Percentiles rank a stretch among this genome's conserved stretches.
phyloP scores from a whole-genome alignment of 2,329 filamentous ascomycete species.

The Hirsutella rhossiliensis region DNA sequence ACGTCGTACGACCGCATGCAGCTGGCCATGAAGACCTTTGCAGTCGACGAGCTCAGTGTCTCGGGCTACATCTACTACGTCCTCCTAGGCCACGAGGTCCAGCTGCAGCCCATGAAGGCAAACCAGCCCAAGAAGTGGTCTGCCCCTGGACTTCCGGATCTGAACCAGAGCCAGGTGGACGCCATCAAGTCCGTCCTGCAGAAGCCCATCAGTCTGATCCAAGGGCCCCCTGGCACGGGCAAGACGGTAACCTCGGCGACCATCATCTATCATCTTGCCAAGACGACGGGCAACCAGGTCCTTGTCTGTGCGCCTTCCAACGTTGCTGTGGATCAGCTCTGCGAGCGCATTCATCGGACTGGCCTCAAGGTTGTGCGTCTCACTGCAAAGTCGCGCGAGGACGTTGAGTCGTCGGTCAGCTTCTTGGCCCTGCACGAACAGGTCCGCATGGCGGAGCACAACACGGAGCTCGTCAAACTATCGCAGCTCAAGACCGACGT shows the following conservation, averaged over 20 bases:
- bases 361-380: conserved; percentile 93
- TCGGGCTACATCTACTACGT: conserved; percentile 99
- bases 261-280: conserved; percentile 94
- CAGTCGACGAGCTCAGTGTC: conserved; percentile 94
- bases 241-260: conserved; percentile 98
- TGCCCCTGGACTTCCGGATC: conserved; percentile 82
- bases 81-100: conserved; percentile 87
- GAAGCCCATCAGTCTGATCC: conserved; percentile 88
- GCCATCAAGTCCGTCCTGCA: conserved; percentile 93
- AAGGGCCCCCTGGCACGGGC: conserved; percentile 91
- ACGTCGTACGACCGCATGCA: conserved; percentile 99
- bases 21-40: conserved; percentile 97
- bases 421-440: conserved; percentile 95
- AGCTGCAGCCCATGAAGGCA: conserved; percentile 88
- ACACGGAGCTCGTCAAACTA: conserved; percentile 83
- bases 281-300: conserved; percentile 88
- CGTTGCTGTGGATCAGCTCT: conserved; percentile 95
- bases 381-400: conserved; percentile 96
- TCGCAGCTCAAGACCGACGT: conserved; percentile 86
- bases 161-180: conserved; percentile 91
- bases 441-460: conserved; percentile 94
- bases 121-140: conserved; percentile 94
- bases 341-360: conserved; percentile 89
- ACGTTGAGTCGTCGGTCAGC: conserved; percentile 95
- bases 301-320: conserved; percentile 96